Base-by-base conservation (phyloP, 148 eudicot species). In the Talinum fruticosum region DNA sequence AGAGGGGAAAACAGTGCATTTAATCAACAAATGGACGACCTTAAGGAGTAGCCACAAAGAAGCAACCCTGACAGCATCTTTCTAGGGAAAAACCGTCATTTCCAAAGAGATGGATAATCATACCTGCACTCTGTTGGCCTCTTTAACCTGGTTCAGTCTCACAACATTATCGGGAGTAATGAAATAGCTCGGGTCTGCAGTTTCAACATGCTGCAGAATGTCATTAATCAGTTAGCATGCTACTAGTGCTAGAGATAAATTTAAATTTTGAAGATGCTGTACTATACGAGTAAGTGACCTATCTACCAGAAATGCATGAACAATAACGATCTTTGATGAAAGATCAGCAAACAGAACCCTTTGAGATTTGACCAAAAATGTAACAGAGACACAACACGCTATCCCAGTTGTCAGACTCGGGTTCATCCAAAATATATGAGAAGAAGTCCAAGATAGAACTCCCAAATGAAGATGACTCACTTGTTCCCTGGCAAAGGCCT, bases 401-500 rank as follows among this genome's bases (percentile, higher is more conserved):
- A 16, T 6, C 23, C 24, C 41, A 51, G 33, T 10, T 45, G 41
- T 35, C 37, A 65, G 61, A 66, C 62, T 65, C 19, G 45, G 23
- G 24, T 76, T 47, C 28, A 1, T 33, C 41, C 5, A 62, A 61
- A 37, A 15, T 41, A 64, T 13, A 65, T 8, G 38, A 12, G 34
- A 37, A 34, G 14, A 54, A 38, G n/a, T 3, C 13, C 37, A n/a
- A 16, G 1, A 49, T 1, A 73, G 21, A 26, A 45, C 41, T 21
- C 23, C 41, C 10, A 45, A 21, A 3, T 53, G 66, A 45, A 29
- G 13, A 57, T 28, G 21, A 89, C 91, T 84, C 1, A 91, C 99
- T 71, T 93, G 99, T 71, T 93, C 95, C 85, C 87, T 89, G 62
- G 99, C 99, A 85, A 96, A 93, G 64, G 87, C 87, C 85, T 93